phyloP scores from a whole-genome alignment of 1,139 yeast species.

The Geotrichum histeridarum region DNA sequence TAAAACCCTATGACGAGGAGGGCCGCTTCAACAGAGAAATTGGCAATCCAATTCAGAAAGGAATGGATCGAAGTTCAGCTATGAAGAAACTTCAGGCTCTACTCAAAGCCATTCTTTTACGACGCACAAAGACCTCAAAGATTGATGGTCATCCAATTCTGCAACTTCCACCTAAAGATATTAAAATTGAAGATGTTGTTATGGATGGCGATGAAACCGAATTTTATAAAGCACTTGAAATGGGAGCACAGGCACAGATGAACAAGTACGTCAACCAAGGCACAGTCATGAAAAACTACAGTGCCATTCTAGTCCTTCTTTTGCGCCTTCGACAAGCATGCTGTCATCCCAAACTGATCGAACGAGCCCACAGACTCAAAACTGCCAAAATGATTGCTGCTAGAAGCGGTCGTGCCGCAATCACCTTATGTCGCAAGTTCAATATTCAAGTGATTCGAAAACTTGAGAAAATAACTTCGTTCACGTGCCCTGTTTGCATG shows the following conservation, averaged over 20 bases:
- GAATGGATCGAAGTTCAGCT: slow-evolving; percentile 35
- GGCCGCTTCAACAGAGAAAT: slow-evolving; percentile 55
- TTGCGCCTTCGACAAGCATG: slow-evolving; percentile 87
- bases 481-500: slow-evolving; percentile 64
- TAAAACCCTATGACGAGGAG: slow-evolving; percentile 49
- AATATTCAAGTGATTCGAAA: slow-evolving; percentile 23
- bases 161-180: slow-evolving; percentile 61
- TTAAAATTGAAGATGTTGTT: slow-evolving; percentile 45
- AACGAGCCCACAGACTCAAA: slow-evolving; percentile 47
- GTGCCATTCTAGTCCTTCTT: slow-evolving; percentile 65
- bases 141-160: slow-evolving; percentile 77
- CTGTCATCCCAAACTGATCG: slow-evolving; percentile 73
- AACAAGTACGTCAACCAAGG: slow-evolving; percentile 44
- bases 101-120: slow-evolving; percentile 66
- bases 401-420: slow-evolving; percentile 21
- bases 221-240: slow-evolving; percentile 58
- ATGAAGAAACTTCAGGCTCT: slow-evolving; percentile 63
- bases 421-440: slow-evolving; percentile 24
- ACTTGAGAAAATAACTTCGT: slow-evolving; percentile 31
- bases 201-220: slow-evolving; percentile 52
- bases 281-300: slow-evolving; percentile 40
- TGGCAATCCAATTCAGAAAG: slow-evolving; percentile 47
- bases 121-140: slow-evolving; percentile 69
- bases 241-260: slow-evolving; percentile 54
- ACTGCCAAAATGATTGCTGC: slow-evolving; percentile 15